Evolutionary conservation across 257 asterid genomes (phyloP).

Genomic region (Solanum bulbocastanum): DNA sequence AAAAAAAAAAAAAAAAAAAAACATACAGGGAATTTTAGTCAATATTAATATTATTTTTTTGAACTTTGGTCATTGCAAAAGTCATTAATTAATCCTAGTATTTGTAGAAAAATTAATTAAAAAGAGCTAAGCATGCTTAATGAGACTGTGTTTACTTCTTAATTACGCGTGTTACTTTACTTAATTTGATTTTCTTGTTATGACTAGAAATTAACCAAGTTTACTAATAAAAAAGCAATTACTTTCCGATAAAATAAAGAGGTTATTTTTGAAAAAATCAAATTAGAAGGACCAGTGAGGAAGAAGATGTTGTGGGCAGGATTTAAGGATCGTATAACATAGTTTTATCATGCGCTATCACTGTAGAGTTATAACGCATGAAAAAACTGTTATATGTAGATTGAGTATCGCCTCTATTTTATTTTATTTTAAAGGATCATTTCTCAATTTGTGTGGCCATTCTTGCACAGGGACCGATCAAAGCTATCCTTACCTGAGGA

Average conservation of each 20-base stretch:
- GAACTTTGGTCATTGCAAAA: not conserved
- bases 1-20: not conserved
- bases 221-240: not conserved
- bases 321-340: too few species aligned
- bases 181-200: not conserved
- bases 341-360: too few species aligned
- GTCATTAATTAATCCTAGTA: not conserved
- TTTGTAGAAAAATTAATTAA: not conserved
- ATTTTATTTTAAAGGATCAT: too few species aligned
- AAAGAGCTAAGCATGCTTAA: not conserved
- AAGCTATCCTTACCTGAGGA: too few species aligned
- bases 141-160: not conserved
- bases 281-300: too few species aligned
- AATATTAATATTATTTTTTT: not conserved
- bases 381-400: too few species aligned
- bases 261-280: not conserved
- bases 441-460: too few species aligned
- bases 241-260: not conserved
- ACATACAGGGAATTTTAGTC: not conserved
- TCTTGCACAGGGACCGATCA: too few species aligned
- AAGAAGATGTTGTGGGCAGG: too few species aligned
- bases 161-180: not conserved
- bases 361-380: too few species aligned
- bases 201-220: not conserved
- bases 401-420: too few species aligned